Evolutionary conservation across 139 green algal species (phyloP).

Genomic region (Ettlia oleoabundans): DNA sequence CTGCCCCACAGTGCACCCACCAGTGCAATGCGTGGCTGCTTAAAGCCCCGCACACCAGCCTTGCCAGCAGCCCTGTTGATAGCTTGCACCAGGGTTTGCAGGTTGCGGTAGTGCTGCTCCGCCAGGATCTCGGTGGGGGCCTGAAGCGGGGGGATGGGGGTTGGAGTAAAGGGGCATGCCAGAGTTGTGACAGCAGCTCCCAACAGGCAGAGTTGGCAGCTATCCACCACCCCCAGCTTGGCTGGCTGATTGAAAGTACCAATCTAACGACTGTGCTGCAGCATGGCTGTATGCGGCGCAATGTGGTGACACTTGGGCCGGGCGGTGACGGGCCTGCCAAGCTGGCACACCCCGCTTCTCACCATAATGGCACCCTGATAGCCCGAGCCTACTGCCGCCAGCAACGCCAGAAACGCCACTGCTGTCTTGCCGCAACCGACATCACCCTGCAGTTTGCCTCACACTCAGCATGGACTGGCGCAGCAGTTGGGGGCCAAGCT

Average conservation of each 20-base stretch:
- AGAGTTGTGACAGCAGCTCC: neutral
- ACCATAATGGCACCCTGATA: constrained; percentile 87
- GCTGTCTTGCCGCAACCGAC: constrained; percentile 96
- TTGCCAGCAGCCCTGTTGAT: constrained; percentile 35
- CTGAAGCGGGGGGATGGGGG: neutral
- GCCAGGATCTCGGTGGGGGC: constrained; percentile 92
- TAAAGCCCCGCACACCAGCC: constrained; percentile 13
- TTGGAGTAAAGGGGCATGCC: neutral
- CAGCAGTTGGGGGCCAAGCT: neutral
- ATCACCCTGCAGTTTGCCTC: constrained; percentile 76
- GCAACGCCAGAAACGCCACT: constrained; percentile 86
- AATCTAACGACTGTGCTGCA: neutral
- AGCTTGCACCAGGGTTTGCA: constrained; percentile 54
- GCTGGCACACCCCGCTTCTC: neutral
- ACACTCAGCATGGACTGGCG: neutral
- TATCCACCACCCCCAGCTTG: no score
- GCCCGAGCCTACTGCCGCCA: constrained; percentile 70
- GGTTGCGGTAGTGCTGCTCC: constrained; percentile 67
- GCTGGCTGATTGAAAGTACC: no score
- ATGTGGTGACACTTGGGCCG: neutral
- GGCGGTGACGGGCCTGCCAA: neutral
- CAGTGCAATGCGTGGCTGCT: constrained; percentile 11
- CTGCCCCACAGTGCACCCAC: no score
- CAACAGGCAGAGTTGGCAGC: no score
- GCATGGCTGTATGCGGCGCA: neutral